phyloP scores from a whole-genome alignment of 2,329 filamentous ascomycete genomes.

The Fusarium mangiferae region DNA sequence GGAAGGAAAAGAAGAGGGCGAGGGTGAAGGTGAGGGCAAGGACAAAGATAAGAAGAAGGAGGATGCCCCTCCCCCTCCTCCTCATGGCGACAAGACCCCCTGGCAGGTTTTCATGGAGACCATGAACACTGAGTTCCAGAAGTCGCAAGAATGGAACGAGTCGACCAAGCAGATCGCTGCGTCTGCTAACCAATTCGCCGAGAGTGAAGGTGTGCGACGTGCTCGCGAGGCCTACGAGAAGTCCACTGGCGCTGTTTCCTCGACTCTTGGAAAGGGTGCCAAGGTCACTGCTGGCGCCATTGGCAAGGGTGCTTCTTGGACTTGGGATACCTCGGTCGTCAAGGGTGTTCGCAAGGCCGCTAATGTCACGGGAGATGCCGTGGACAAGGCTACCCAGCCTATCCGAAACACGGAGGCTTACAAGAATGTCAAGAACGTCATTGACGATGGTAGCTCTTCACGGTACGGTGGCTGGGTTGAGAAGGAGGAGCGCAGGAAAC shows the following conservation, averaged over 20 bases:
- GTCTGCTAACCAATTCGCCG: conserved; percentile 88
- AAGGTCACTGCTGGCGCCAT: conserved; percentile 88
- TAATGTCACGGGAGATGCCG: conserved; percentile 82
- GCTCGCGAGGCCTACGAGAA: conserved; percentile 88
- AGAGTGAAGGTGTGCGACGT: conserved; percentile 89
- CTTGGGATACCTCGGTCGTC: conserved; percentile 94
- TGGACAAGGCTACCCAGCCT: conserved; percentile 95
- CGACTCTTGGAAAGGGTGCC: conserved; percentile 80
- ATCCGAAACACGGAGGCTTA: conserved; percentile 94
- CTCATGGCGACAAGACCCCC: conserved; percentile 96
- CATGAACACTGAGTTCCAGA: conserved; percentile 92
- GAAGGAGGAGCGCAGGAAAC: conserved; percentile 89
- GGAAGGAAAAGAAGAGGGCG: conserved; percentile 60
- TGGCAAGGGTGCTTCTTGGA: conserved; percentile 93
- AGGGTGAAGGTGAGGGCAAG: conserved; percentile 58
- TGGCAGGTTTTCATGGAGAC: conserved; percentile 99
- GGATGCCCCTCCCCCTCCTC: conserved; percentile 85
- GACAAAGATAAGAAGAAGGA: conserved; percentile 70
- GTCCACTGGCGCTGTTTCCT: conserved; percentile 83
- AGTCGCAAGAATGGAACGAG: conserved; percentile 99
- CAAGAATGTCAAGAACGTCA: conserved; percentile 93
- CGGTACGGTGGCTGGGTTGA: conserved; percentile 97
- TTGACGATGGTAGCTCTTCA: conserved; percentile 96
- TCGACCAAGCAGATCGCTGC: conserved; percentile 94
- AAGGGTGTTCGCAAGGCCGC: conserved; percentile 91